phyloP scores from a whole-genome alignment of 2,329 filamentous ascomycete species.

The Fusarium veterinarium region DNA sequence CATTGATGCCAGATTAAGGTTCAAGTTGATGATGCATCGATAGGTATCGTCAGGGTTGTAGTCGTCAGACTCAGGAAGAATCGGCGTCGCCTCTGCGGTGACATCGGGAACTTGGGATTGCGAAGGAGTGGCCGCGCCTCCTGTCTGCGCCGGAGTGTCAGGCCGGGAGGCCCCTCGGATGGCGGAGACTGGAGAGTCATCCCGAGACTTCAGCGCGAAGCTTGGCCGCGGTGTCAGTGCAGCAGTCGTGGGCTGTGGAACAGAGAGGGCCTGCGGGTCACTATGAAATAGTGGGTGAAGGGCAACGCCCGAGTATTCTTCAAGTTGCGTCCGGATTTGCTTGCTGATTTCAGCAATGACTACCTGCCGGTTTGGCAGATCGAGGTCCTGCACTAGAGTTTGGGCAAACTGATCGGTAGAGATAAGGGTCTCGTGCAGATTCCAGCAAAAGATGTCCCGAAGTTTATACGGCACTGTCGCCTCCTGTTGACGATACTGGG shows the following conservation, averaged over 20 bases:
- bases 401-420: constrained; percentile 98
- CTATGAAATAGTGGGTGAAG: constrained; percentile 91
- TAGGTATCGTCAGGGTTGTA: constrained; percentile 95
- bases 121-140: constrained; percentile 62
- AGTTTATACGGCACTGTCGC: constrained; percentile 85
- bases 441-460: constrained; percentile 98
- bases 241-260: constrained; percentile 33
- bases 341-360: constrained; percentile 86
- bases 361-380: constrained; percentile 79
- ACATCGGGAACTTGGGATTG: constrained; percentile 62
- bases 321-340: constrained; percentile 93
- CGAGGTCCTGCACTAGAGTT: constrained; percentile 89
- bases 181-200: constrained; percentile 54
- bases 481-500: constrained; percentile 84
- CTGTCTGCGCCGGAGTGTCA: constrained; percentile 68
- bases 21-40: constrained; percentile 89
- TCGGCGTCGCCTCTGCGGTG: constrained; percentile 75
- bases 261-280: constrained; percentile 50
- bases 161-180: constrained; percentile 58
- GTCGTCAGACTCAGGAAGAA: constrained; percentile 72
- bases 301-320: constrained; percentile 95
- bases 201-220: constrained; percentile 50
- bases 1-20: constrained; percentile 89
- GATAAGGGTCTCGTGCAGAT: constrained; percentile 91
- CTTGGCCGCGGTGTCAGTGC: constrained; percentile 47